Base-by-base conservation (phyloP, 805 yeast genomes). In the Barnettozyma salicaria region DNA sequence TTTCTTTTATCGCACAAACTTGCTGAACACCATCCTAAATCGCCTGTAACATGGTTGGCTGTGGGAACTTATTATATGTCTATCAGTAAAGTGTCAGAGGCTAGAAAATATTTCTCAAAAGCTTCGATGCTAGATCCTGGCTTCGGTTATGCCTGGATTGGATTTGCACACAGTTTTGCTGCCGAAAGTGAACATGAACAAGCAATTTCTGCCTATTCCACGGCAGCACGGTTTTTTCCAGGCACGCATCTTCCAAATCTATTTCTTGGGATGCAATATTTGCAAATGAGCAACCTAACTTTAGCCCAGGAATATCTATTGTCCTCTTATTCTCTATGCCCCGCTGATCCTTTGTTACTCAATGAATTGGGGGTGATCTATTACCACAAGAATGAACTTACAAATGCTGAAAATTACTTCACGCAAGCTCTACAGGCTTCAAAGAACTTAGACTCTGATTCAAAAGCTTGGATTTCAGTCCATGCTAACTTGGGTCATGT, bases 101-200 rank as follows among this genome's bases (percentile, higher is more conserved):
- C 97, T 0, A 68, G 98, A 41, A 74, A 82, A 45, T 87, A 74
- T 54, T 92, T 88, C 60, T 80, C 92, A 27, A 88, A 86, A 56
- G 89, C 97, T 0, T 86, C 97, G 1, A 68, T 88, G 47, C 60
- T 89, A 42, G 82, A 87, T 51, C 94, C 98, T 3, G 84, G 80
- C 47, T 88, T 85, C 63, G 94, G 92, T 0, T 90, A 85, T 36
- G 95, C 97, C 2, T 92, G 98, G 98, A 78, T 92, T 23, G 98
- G 97, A 3, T 92, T 92, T 64, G 97, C 97, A 1, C 97, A 90
- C 53, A 89, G 97, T 0, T 92, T 89, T 72, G 96, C 96, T 0
- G 80, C 85, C 3, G 98, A 92, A 58, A 95, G 96, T n/a, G 99
- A 92, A 60, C 97, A 92, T 58, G 99, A 92, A 58, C 97, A 92